These are phyloP conservation scores for Gynostemma pentaphyllum DNA, from an alignment of 306 rosid species.

Conservation along the genomic window DNA sequence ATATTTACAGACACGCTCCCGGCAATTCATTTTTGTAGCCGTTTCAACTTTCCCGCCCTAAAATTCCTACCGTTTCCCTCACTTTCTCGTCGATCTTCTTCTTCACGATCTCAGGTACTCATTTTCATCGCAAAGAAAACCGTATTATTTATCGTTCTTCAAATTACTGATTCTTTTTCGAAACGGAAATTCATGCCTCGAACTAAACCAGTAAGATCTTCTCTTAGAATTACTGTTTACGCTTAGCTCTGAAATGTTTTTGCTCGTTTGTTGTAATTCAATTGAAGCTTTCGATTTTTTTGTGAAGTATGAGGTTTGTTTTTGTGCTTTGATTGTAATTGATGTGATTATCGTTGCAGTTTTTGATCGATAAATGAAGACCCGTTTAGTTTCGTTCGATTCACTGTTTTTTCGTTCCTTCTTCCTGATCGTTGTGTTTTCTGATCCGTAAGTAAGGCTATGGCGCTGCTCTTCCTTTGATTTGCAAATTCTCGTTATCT, in stretches of 20 bases:
- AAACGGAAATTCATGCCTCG: neutral
- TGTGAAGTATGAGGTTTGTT: neutral
- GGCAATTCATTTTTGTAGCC: neutral
- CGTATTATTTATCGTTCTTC: neutral
- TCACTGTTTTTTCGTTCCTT: neutral
- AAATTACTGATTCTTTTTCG: neutral
- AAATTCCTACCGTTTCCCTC: neutral
- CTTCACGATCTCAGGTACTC: neutral
- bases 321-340: neutral
- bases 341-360: conserved; percentile 1
- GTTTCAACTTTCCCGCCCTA: conserved; percentile 1
- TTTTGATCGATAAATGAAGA: conserved; percentile 9
- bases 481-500: neutral
- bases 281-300: neutral
- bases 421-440: conserved; percentile 13
- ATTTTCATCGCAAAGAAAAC: neutral
- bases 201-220: neutral
- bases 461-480: conserved; percentile 6
- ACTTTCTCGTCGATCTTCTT: neutral
- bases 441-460: conserved; percentile 29
- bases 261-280: neutral
- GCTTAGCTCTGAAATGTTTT: neutral
- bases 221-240: neutral
- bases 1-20: neutral
- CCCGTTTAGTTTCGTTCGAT: conserved; percentile 1